Percentiles rank a stretch among this genome's conserved stretches.
phyloP scores from a whole-genome alignment of 2,329 filamentous ascomycete genomes.

The Tolypocladium nubicola region DNA sequence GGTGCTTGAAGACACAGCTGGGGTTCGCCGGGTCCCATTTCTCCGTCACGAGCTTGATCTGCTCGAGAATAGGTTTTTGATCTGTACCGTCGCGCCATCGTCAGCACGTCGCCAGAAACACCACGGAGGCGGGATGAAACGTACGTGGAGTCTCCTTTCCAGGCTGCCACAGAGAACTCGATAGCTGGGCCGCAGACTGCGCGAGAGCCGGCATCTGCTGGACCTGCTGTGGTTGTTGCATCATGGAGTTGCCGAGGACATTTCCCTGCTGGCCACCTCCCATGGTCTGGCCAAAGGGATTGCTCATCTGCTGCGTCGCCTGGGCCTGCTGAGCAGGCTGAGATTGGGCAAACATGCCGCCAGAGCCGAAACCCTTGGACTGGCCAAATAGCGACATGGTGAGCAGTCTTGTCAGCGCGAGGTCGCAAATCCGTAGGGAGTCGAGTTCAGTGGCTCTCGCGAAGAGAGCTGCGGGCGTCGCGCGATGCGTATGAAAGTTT shows the following conservation, averaged over 20 bases:
- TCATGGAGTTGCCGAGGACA: slow-evolving; percentile 16
- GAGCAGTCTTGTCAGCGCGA: neutral
- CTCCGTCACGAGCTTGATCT: slow-evolving; percentile 57
- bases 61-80: slow-evolving; percentile 65
- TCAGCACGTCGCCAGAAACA: neutral
- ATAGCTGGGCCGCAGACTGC: slow-evolving; percentile 35
- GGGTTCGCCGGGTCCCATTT: slow-evolving; percentile 65
- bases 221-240: slow-evolving; percentile 26
- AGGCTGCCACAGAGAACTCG: slow-evolving; percentile 42
- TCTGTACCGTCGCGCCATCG: slow-evolving; percentile 14
- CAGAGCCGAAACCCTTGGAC: slow-evolving; percentile 20
- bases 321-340: slow-evolving; percentile 22
- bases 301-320: slow-evolving; percentile 12
- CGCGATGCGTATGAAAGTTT: neutral
- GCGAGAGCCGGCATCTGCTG: slow-evolving; percentile 31
- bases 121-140: slow-evolving; percentile 6
- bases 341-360: slow-evolving; percentile 26
- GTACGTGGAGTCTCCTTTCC: slow-evolving; percentile 39
- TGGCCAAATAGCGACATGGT: slow-evolving; percentile 30
- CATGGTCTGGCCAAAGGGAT: slow-evolving; percentile 19
- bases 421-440: neutral
- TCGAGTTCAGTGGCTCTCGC: slow-evolving; percentile 2
- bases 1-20: slow-evolving; percentile 67
- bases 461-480: neutral
- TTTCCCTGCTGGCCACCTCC: slow-evolving; percentile 25